Evolutionary conservation across 2,329 filamentous ascomycete genomes (phyloP), one percentile per base, ranked within the genome.

Genomic region (Penicillium sclerotigenum): DNA sequence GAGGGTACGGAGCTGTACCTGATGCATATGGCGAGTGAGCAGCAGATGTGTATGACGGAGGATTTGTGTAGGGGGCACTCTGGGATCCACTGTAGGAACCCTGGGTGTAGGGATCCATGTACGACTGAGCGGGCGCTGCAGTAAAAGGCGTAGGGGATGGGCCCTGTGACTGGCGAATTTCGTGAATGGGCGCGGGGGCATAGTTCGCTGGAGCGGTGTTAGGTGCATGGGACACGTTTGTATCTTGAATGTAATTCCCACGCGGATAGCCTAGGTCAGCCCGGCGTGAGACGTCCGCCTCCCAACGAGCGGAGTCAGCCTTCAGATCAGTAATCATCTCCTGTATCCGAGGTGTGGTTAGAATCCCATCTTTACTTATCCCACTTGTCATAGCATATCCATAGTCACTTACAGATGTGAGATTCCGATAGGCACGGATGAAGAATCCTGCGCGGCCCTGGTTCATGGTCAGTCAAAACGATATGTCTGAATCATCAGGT

Each of bases 371-470:
- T 29, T 36, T 18, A 55, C 20, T 18, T 38, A 26, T 46, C 47
- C 33, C 18, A 20, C 33, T 58, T 51, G 41, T 31, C 47, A 31
- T 62, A 51, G 49, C 50, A 41, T 55, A 14, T 56, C 38, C 24
- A 40, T 20, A 18, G 37, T 34, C 26, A 69, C 86, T 78, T 81
- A 91, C 88, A 68, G 87, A 86, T 65, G 88, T 91, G 69, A 91
- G 76, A 71, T 90, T 90, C 61, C 88, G 83, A 75, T 91, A 91
- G 59, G 87, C 88, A 47, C 86, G 90, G 72, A 91, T 89, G 74
- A 85, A 89, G 77, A 88, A 91, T 65, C 88, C 88, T 68, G 84
- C 81, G 60, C 85, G 85, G 62, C 83, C 78, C 75, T 88, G 82
- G 82, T 64, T 82, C 54, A 73, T 51, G 62, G 71, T 73, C 62